phyloP scores from a whole-genome alignment of 192 early-diverging fungal species.

The Gigaspora rosea region DNA sequence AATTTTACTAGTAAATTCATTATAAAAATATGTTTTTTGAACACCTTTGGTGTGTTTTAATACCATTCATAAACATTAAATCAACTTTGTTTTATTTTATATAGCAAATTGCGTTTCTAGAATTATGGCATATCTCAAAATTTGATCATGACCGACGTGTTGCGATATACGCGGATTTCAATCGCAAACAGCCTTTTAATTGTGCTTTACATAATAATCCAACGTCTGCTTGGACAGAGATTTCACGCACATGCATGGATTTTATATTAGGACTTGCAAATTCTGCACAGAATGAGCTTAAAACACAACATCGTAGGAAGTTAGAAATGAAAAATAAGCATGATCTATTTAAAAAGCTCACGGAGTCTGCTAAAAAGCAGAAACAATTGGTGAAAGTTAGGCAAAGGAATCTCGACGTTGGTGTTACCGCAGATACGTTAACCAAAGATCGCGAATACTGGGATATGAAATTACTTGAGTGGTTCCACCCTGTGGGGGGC shows the following conservation, averaged over 20 bases:
- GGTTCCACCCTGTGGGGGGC: slow-evolving; percentile 5
- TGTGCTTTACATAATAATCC: slow-evolving; percentile 13
- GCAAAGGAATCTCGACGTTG: not conserved
- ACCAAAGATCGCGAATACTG: slow-evolving; percentile 19
- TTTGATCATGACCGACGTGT: slow-evolving; percentile 4
- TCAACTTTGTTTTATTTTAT: not conserved
- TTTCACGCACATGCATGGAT: slow-evolving; percentile 23
- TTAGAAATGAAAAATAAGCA: not conserved
- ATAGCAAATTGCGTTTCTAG: slow-evolving; percentile 21
- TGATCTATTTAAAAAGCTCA: not conserved
- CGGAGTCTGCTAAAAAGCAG: not conserved
- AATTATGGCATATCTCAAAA: slow-evolving; percentile 24
- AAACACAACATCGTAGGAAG: slow-evolving; percentile 5
- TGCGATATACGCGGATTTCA: slow-evolving; percentile 19
- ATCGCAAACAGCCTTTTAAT: slow-evolving; percentile 9
- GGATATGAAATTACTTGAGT: slow-evolving; percentile 14
- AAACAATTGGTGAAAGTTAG: not conserved
- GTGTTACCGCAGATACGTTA: not conserved
- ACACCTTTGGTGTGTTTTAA: too few species aligned
- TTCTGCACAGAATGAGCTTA: slow-evolving; percentile 6
- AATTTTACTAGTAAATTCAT: too few species aligned
- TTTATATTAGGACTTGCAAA: slow-evolving; percentile 9
- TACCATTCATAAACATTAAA: too few species aligned
- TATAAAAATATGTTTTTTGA: too few species aligned
- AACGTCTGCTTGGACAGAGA: not conserved